Evolutionary conservation across 768 basidiomycete genomes (phyloP).

Genomic region (Hericium erinaceus): DNA sequence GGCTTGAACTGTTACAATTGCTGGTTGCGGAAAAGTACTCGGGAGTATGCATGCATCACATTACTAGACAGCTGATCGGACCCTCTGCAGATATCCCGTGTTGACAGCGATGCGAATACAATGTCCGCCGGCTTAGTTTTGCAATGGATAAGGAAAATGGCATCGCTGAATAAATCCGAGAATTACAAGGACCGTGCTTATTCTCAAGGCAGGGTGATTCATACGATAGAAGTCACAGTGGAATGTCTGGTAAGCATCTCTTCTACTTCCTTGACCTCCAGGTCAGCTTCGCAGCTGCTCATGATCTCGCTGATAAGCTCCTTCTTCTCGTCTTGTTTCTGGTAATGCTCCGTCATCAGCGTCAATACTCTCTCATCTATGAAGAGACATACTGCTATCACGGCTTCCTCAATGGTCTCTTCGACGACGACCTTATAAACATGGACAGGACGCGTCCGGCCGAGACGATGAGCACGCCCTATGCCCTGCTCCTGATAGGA

Average conservation of each 20-base stretch:
- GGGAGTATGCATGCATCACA: too few relatives aligned
- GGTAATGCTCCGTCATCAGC: not conserved
- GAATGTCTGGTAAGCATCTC: not conserved
- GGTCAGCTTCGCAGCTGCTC: not conserved
- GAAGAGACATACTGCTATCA: not conserved
- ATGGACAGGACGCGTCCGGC: slow-evolving; percentile 20
- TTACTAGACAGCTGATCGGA: too few relatives aligned
- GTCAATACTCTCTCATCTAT: not conserved
- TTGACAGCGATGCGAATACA: too few relatives aligned
- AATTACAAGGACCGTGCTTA: too few relatives aligned
- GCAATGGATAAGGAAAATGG: too few relatives aligned
- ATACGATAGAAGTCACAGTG: too few relatives aligned
- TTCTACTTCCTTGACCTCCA: not conserved
- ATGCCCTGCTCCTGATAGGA: slow-evolving; percentile 16
- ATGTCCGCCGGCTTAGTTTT: too few relatives aligned
- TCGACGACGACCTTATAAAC: slow-evolving; percentile 10
- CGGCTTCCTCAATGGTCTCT: slow-evolving; percentile 6
- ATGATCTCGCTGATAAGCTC: not conserved
- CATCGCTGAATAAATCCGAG: too few relatives aligned
- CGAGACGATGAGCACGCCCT: slow-evolving; percentile 25
- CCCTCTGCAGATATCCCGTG: too few relatives aligned
- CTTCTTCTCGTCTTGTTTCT: not conserved
- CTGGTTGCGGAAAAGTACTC: too few relatives aligned
- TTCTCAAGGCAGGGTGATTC: too few relatives aligned
- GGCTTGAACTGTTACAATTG: too few relatives aligned